Conservation (phyloP, 2,329 filamentous ascomycete species). For the Alternaria hordeiaustralica region DNA sequence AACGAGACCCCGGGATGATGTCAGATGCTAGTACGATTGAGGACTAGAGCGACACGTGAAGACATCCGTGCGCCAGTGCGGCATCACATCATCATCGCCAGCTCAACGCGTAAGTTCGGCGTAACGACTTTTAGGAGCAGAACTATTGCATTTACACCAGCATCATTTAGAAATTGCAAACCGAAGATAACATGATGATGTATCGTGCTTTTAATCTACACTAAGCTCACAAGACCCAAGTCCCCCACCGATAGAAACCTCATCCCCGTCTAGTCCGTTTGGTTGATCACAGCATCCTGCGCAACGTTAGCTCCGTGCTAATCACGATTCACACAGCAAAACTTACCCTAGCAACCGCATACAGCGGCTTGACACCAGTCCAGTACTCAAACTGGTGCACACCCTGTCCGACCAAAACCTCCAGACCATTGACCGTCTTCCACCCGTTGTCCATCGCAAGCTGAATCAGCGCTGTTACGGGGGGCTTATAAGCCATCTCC, state of each 20-base stretch:
- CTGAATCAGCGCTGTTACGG: slow-evolving; percentile 82
- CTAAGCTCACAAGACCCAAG: background rate
- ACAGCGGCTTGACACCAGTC: slow-evolving; percentile 80
- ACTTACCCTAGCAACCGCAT: slow-evolving; percentile 69
- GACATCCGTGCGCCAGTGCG: background rate
- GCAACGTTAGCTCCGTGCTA: slow-evolving; percentile 5
- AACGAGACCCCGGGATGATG: slow-evolving; percentile 4
- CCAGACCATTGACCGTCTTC: slow-evolving; percentile 83
- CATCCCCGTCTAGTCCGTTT: slow-evolving; percentile 2
- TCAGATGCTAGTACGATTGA: background rate
- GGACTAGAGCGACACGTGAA: background rate
- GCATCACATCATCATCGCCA: background rate
- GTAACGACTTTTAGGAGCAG: too few species aligned
- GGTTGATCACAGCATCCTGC: slow-evolving; percentile 27
- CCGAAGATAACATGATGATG: fast-evolving
- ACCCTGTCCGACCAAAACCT: slow-evolving; percentile 87
- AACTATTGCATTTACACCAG: background rate
- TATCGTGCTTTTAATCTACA: background rate
- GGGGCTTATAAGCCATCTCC: slow-evolving; percentile 97
- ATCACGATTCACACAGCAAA: background rate
- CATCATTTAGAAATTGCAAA: background rate
- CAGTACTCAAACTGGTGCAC: slow-evolving; percentile 86
- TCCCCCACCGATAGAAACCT: background rate
- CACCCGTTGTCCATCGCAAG: slow-evolving; percentile 80
- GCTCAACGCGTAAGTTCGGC: background rate